phyloP scores from a whole-genome alignment of 768 basidiomycete species.

The Mycena venus region DNA sequence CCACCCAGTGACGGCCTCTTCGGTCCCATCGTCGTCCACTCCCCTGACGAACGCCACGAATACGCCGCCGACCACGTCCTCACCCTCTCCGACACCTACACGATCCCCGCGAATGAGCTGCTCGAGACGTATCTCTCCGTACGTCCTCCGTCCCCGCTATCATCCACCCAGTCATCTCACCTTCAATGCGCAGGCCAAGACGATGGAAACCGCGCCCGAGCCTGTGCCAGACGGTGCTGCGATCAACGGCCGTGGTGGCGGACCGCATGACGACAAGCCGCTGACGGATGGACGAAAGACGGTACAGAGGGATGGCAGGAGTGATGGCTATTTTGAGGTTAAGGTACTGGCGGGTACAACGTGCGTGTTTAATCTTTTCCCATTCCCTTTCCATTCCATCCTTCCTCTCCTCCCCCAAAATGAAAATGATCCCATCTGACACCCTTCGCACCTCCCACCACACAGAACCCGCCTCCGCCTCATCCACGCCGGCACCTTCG shows the following conservation, averaged over 20 bases:
- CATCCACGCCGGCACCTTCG: conserved; percentile 62
- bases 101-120: background rate
- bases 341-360: background rate
- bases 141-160: no score
- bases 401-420: no score
- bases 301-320: no score
- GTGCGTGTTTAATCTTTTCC: background rate
- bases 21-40: conserved; percentile 62
- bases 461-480: no score
- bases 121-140: conserved; percentile 15
- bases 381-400: background rate
- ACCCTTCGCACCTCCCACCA: no score
- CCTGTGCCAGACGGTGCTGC: conserved; percentile 54
- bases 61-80: conserved; percentile 48
- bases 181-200: conserved; percentile 18
- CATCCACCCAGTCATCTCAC: no score
- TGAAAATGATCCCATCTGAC: no score
- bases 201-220: conserved; percentile 43
- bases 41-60: conserved; percentile 48
- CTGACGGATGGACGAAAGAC: no score
- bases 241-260: conserved; percentile 9
- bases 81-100: conserved; percentile 47
- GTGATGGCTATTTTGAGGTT: background rate
- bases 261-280: no score
- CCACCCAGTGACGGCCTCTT: conserved; percentile 63